These are phyloP conservation scores for Venturia carpophila DNA, from an alignment of 2,329 filamentous ascomycete species.

Conservation along the genomic window DNA sequence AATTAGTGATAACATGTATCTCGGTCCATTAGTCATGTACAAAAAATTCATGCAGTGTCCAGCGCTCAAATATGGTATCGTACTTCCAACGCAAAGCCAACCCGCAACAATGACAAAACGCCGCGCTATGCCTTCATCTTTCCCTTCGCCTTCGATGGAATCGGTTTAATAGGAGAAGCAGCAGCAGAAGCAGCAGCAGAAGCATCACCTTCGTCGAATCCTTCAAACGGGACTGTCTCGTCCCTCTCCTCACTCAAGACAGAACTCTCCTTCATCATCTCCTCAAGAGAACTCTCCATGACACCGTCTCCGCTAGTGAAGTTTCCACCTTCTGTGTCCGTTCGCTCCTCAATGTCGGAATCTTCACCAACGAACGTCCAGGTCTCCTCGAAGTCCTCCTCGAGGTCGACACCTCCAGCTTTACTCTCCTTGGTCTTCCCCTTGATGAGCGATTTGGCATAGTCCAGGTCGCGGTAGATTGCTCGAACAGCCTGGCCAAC, in stretches of 20 bases:
- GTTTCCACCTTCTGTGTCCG: not conserved
- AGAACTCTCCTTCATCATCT: not conserved
- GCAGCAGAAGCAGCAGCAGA: slow-evolving; percentile 3
- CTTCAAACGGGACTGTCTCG: slow-evolving; percentile 1
- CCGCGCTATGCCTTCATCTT: slow-evolving; percentile 10
- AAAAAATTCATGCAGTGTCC: not conserved
- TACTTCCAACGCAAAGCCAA: not conserved
- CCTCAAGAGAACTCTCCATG: slow-evolving; percentile 6
- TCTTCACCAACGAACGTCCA: slow-evolving; percentile 78
- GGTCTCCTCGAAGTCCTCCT: slow-evolving; percentile 26
- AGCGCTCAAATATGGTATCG: slow-evolving; percentile 10
- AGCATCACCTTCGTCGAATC: not conserved
- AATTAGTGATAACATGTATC: not conserved
- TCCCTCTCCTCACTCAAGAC: not conserved
- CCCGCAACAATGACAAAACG: not conserved
- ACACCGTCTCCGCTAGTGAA: not conserved
- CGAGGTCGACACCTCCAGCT: slow-evolving; percentile 18
- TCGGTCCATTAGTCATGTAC: slow-evolving; percentile 9
- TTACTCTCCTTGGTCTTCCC: slow-evolving; percentile 28
- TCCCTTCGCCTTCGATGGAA: not conserved
- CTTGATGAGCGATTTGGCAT: slow-evolving; percentile 72
- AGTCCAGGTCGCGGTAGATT: slow-evolving; percentile 85
- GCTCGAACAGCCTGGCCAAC: slow-evolving; percentile 76
- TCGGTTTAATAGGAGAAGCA: not conserved
- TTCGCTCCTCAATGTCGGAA: slow-evolving; percentile 31